Base-by-base conservation (phyloP, 2,329 filamentous ascomycete species). In the Parastagonospora avenae region DNA sequence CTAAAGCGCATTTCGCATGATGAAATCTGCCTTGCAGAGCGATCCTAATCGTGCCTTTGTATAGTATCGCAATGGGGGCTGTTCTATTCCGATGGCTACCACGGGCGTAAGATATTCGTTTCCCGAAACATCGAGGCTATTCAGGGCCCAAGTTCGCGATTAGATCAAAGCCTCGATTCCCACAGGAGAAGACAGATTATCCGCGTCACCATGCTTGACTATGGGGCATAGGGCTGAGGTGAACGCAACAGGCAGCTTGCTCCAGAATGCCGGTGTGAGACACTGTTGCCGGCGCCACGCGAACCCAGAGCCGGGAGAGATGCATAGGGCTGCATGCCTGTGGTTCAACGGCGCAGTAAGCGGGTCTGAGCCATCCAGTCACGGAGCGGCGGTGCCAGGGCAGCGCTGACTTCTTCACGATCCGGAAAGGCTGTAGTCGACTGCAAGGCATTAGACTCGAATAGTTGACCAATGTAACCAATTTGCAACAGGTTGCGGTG, bases 311-410 rank as follows among this genome's bases (percentile, higher is more conserved):
- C 56, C 66, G 64, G 67, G 64, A 60, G 47, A 19, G 41, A 48
- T 58, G 66, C 67, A 67, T 71, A 70, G 64, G 67, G 68, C 67
- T 71, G 68, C 68, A 71, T 52, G 55, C 19, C 32, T 28, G 37
- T 59, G 44, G 40, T 50, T 33, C 43, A 62, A 61, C 55, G 55
- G 59, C 44, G 57, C 53, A 48, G 65, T 59, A 55, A 71, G 67
- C 46, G 48, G 43, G 53, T 42, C 55, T 42, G 47, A 50, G 46
- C 51, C 45, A 45, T 38, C 51, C 50, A 49, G 36, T 45, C 16
- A 36, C 38, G 19, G 33, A 33, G 38, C 32, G 48, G 45, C 49
- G 46, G 46, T 54, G 40, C 51, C 38, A 48, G 48, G 53, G 52
- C 43, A 55, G 44, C 37, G 44, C 41, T 38, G 35, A 28, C 15